Conservation (phyloP, 179 eudicot genomes). For the Patellifolia procumbens region DNA sequence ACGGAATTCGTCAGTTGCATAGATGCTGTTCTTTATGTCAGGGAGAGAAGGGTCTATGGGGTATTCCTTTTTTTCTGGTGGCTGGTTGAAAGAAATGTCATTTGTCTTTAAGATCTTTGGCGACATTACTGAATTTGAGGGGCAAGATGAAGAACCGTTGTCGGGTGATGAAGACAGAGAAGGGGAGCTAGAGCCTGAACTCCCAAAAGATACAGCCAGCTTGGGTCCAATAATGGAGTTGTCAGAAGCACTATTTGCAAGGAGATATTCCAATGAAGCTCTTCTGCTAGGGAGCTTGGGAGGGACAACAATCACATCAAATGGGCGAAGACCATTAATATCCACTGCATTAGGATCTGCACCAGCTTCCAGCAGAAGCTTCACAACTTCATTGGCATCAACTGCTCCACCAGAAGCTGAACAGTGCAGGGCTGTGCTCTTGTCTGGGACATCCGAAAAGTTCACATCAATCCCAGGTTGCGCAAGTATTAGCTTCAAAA, state of each 20-base stretch:
- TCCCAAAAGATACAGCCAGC: conserved; percentile 36
- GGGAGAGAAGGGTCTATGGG: conserved; percentile 74
- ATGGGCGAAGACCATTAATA: conserved; percentile 48
- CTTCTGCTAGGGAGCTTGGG: conserved; percentile 47
- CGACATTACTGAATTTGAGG: conserved; percentile 37
- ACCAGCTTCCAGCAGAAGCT: conserved; percentile 54
- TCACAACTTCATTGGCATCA: conserved; percentile 47
- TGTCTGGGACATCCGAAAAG: conserved; percentile 43
- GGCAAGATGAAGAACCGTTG: conserved; percentile 43
- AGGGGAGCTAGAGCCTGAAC: conserved; percentile 46
- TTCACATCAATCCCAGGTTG: conserved; percentile 49
- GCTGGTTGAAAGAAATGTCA: conserved; percentile 35
- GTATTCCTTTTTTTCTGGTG: conserved; percentile 63
- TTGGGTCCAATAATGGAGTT: conserved; percentile 35
- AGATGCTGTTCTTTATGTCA: conserved; percentile 62
- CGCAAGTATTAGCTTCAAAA: conserved; percentile 45
- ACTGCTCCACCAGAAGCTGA: conserved; percentile 61
- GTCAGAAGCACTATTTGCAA: conserved; percentile 33
- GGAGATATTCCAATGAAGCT: conserved; percentile 46
- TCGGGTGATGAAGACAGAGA: conserved; percentile 53
- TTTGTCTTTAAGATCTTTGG: conserved; percentile 37
- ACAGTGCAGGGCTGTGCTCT: conserved; percentile 68
- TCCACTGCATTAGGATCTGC: conserved; percentile 51
- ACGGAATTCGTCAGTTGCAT: conserved; percentile 63
- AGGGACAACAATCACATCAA: conserved; percentile 54